phyloP scores from a whole-genome alignment of 331 rosid genomes.

The Malus hybrid region DNA sequence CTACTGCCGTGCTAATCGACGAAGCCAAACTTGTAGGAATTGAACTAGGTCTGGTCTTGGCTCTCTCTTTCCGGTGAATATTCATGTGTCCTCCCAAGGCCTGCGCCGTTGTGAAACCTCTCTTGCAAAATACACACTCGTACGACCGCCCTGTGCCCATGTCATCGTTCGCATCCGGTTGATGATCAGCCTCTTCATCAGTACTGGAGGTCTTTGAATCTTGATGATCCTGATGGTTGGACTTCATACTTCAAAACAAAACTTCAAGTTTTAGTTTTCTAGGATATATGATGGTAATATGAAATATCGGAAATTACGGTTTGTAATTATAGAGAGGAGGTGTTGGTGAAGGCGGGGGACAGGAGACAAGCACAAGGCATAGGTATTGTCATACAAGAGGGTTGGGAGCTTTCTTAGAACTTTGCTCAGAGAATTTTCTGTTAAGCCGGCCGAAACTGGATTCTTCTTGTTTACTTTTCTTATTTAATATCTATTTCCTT shows the following conservation, averaged over 20 bases:
- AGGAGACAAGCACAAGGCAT: slow-evolving; percentile 55
- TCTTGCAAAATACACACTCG: slow-evolving; percentile 78
- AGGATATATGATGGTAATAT: not conserved
- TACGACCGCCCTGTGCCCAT: slow-evolving; percentile 49
- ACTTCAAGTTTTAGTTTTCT: not conserved
- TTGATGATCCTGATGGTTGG: slow-evolving; percentile 9
- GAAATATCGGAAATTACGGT: slow-evolving; percentile 4
- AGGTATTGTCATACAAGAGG: slow-evolving; percentile 37
- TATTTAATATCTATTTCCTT: not conserved
- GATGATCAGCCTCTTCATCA: not conserved
- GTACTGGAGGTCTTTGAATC: slow-evolving; percentile 46
- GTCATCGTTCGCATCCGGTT: not conserved
- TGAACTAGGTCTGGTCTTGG: slow-evolving; percentile 28
- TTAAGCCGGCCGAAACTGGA: slow-evolving; percentile 55
- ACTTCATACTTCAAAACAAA: not conserved
- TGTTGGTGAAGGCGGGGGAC: slow-evolving; percentile 9
- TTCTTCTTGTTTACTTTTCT: not conserved
- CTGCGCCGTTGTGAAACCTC: slow-evolving; percentile 83
- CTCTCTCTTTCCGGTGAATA: slow-evolving; percentile 74
- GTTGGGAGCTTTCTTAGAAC: slow-evolving; percentile 27
- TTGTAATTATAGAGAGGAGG: slow-evolving; percentile 5
- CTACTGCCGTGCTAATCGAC: slow-evolving; percentile 1
- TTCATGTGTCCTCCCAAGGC: slow-evolving; percentile 99
- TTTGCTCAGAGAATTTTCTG: slow-evolving; percentile 34
- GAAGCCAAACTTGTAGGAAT: not conserved